Percentiles rank a stretch among this genome's conserved stretches.
These are phyloP conservation scores for Clonostachys solani DNA, from an alignment of 2,329 filamentous ascomycete genomes.

Conservation along the genomic window DNA sequence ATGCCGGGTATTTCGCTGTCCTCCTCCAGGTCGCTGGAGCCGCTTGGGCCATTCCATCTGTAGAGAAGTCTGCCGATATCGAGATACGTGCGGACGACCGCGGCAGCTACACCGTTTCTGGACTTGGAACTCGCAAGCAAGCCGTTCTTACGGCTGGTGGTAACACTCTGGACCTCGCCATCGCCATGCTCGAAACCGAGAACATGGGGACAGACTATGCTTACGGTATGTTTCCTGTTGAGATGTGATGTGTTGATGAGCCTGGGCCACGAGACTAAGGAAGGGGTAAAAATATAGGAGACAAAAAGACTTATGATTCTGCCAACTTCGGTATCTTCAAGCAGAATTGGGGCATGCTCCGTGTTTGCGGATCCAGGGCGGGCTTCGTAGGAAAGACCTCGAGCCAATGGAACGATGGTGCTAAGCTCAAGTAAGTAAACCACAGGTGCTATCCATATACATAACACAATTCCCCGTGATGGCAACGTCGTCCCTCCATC, in stretches of 20 bases:
- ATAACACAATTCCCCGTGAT: no score
- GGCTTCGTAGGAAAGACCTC: constrained; percentile 12
- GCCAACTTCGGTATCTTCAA: constrained; percentile 24
- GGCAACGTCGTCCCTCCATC: no score
- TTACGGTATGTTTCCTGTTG: constrained; percentile 1
- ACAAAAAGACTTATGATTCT: constrained; percentile 17
- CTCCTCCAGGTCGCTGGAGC: no score
- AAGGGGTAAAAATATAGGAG: constrained; percentile 7
- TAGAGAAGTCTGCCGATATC: no score
- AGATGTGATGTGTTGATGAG: constrained; percentile 2
- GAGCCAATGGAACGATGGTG: constrained; percentile 15
- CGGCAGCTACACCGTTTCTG: constrained; percentile 12
- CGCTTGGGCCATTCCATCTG: no score
- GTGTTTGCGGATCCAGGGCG: constrained; percentile 12
- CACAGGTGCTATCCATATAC: no score
- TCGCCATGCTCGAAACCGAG: constrained; percentile 22
- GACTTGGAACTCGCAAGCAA: constrained; percentile 14
- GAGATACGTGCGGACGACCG: constrained; percentile 1
- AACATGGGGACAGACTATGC: constrained; percentile 15
- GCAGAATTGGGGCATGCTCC: constrained; percentile 21
- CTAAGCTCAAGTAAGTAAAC: constrained; percentile 15
- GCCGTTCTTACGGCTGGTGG: constrained; percentile 15
- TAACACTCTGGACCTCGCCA: constrained; percentile 19
- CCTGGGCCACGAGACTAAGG: constrained; percentile 1
- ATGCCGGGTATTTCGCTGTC: no score